Percentiles rank a stretch among this genome's conserved stretches.
Evolutionary conservation across 2,329 filamentous ascomycete species (phyloP).

Genomic region (Aspergillus texensis): DNA sequence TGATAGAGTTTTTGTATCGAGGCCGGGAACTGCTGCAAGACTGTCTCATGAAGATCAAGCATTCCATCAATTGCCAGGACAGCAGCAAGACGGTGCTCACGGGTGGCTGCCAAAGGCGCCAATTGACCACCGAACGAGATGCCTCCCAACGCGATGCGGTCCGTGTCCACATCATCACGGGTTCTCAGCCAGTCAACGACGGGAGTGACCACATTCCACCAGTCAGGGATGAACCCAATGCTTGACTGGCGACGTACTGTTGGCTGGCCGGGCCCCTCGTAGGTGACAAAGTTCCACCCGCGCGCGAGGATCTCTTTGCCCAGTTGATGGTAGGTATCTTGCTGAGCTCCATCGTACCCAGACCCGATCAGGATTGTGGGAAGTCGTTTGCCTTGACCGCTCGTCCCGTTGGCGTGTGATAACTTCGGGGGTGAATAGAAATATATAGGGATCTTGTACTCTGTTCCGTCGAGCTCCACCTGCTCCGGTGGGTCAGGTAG

Average conservation of each 20-base stretch:
- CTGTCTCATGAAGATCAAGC: not conserved
- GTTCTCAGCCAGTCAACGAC: conserved; percentile 38
- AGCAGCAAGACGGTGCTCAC: conserved; percentile 1
- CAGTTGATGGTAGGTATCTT: not conserved
- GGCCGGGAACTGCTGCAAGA: not conserved
- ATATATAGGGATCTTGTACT: not conserved
- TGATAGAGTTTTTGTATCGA: not conserved
- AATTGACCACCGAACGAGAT: not conserved
- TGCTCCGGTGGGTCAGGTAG: not conserved
- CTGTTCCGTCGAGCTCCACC: not conserved
- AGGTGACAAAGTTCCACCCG: conserved; percentile 38
- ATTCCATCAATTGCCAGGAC: not conserved
- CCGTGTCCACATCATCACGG: not conserved
- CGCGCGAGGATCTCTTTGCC: not conserved
- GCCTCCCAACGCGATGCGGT: not conserved
- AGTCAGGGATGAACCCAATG: conserved; percentile 49
- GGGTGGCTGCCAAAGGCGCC: not conserved
- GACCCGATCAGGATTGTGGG: not conserved
- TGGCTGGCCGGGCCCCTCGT: conserved; percentile 52
- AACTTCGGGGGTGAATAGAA: not conserved
- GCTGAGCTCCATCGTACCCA: not conserved
- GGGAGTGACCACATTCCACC: conserved; percentile 46
- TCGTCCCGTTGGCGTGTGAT: not conserved
- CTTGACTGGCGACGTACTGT: conserved; percentile 45
- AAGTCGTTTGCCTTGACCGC: not conserved